Base-by-base conservation (phyloP, 1,284 basidiomycete genomes). In the Ceratobasidium sp. region DNA sequence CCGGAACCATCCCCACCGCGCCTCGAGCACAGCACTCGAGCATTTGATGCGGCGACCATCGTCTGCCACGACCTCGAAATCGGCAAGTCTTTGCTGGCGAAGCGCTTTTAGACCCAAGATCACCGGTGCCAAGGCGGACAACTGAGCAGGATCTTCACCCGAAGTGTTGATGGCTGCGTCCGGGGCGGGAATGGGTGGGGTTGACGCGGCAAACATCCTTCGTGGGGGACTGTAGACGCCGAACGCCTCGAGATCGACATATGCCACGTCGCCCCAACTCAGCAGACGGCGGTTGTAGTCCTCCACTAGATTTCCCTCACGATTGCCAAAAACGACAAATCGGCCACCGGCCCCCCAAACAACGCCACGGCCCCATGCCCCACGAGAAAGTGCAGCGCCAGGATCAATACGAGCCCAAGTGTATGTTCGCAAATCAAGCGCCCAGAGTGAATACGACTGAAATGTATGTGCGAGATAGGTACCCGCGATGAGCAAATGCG, bases 1-100 rank as follows among this genome's bases (percentile, higher is more conserved):
- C 78, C 90, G 90, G 87, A 98, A 97, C 97, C 97, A 98, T 0
- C 93, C 91, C 97, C 97, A 99, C 18, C 96, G 89, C 54, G 94
- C 92, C 83, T 95, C 92, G 27, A 99, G 86, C 23, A 96, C 85
- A 82, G 90, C 91, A 59, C 95, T 89, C 30, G 95, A 96, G 83
- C 95, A 97, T 64, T 89, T 87, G 79, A 99, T 90, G 80, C 89
- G 89, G 77, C 95, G 89, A 0, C 95, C 95, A 83, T 99, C 97
- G 79, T 96, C 94, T 83, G 94, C 96, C 20, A 98, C 86, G 77
- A 99, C 88, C 83, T 96, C 95, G 82, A 98, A 98, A 84, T 98
- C 96, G 5, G 92, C 88, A 35, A 93, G 86, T 41, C 92, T 86
- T 38, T 88, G 88, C 83, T 96, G 93, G 82, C 96, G 94, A 7